phyloP scores from a whole-genome alignment of 2,329 filamentous ascomycete species.

The Arthrobotrys entomopaga region DNA sequence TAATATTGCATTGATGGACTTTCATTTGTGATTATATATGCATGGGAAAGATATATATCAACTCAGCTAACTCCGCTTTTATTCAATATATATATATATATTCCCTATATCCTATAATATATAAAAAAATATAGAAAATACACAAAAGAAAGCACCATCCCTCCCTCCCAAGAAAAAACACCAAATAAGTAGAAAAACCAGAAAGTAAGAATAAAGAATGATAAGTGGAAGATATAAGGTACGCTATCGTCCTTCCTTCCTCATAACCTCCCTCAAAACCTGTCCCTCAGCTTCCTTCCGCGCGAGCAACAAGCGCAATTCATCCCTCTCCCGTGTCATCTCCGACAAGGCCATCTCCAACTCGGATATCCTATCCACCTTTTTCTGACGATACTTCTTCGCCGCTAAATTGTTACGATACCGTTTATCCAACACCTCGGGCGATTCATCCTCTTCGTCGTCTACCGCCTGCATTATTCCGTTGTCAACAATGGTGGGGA shows the following conservation, averaged over 20 bases:
- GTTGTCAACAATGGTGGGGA: neutral
- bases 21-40: neutral
- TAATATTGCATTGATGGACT: too few relatives aligned
- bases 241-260: constrained; percentile 20
- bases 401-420: constrained; percentile 48
- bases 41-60: neutral
- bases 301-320: constrained; percentile 38
- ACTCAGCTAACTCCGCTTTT: neutral
- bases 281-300: constrained; percentile 50
- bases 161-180: neutral
- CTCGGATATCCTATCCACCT: constrained; percentile 49
- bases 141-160: neutral
- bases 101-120: constrained; percentile 1
- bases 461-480: neutral
- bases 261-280: constrained; percentile 51
- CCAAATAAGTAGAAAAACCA: neutral
- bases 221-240: constrained; percentile 15
- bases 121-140: constrained; percentile 4
- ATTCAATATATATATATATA: constrained; percentile 12
- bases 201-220: neutral
- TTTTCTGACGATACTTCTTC: constrained; percentile 53
- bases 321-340: constrained; percentile 43
- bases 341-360: constrained; percentile 40
- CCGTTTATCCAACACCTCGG: constrained; percentile 45
- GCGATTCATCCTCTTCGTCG: constrained; percentile 37